Base-by-base conservation (phyloP, 179 eudicot species). In the Dionaea muscipula region DNA sequence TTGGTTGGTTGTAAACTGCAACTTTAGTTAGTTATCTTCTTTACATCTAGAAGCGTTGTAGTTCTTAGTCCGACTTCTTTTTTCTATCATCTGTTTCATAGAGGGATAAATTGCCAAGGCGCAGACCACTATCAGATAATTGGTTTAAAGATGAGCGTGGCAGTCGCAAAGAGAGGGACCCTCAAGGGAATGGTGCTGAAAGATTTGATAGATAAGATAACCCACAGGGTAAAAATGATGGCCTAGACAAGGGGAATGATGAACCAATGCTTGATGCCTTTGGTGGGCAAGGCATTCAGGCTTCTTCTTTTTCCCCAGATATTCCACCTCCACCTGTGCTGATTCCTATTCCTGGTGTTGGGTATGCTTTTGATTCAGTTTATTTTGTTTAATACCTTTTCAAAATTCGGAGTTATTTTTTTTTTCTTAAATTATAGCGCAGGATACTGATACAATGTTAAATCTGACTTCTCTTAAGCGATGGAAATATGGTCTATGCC, bases 291-390 rank as follows among this genome's bases (percentile, higher is more conserved):
- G 96, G 99, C 63, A 51, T 93, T 33, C 81, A 76, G 43, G 79
- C 68, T 71, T 70, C 81, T 53, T 56, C 83, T 37, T 91, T 84
- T 61, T 59, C 83, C 48, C 59, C 96, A 50, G 99, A 93, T 70
- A 81, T 93, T 24, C 68, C 86, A 7, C 94, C 97, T 3, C 89
- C 95, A 24, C 85, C 96, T 49, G 83, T 93, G 26, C 68, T 93
- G 53, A 93, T 93, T 95, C 99, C 99, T 46, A 93, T 93, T 52
- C 99, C 99, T 61, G 99, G 99, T 57, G 99, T 96, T 61, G 99
- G 99, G 99, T 93, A 65, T 68, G 85, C 39, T 46, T 18, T 45
- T 2, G 12, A 20, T 12, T 28, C 53, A 11, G 2, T 20, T 55
- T 13, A 1, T n/a, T 14, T 53, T n/a, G n/a, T n/a, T n/a, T n/a